phyloP scores from a whole-genome alignment of 2,329 filamentous ascomycete genomes.

The Aotearoamyces nothofagi region DNA sequence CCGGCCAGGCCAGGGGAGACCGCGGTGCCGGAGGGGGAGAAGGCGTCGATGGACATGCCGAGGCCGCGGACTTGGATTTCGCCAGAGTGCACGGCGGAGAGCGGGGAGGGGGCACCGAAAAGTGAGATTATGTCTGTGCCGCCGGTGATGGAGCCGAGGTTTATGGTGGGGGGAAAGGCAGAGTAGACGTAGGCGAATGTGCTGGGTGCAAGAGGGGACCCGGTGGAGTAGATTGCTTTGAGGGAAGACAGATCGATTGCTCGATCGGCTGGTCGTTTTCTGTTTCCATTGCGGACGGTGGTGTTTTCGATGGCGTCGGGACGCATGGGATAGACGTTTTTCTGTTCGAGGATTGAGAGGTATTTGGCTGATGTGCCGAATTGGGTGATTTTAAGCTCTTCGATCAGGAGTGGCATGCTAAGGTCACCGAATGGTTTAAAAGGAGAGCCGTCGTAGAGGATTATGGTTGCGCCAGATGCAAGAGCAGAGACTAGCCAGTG shows the following conservation, averaged over 20 bases:
- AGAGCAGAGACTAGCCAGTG: constrained; percentile 88
- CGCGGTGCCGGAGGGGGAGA: constrained; percentile 29
- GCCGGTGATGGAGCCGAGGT: constrained; percentile 86
- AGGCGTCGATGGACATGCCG: constrained; percentile 59
- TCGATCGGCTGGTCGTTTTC: constrained; percentile 16
- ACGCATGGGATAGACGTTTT: constrained; percentile 41
- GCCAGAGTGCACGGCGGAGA: constrained; percentile 56
- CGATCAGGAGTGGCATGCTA: constrained; percentile 69
- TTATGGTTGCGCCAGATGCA: constrained; percentile 65
- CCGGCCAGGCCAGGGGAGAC: constrained; percentile 50
- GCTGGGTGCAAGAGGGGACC: constrained; percentile 79
- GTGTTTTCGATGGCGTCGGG: constrained; percentile 24
- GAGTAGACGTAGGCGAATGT: constrained; percentile 85
- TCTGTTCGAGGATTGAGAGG: constrained; percentile 78
- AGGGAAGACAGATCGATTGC: constrained; percentile 49
- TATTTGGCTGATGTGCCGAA: constrained; percentile 95
- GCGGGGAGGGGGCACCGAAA: constrained; percentile 72
- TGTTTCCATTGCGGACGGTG: too few relatives aligned
- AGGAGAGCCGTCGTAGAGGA: constrained; percentile 86
- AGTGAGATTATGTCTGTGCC: constrained; percentile 95
- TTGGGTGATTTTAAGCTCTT: constrained; percentile 71
- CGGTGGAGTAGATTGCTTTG: constrained; percentile 84
- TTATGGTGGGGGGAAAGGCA: constrained; percentile 65
- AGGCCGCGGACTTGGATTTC: constrained; percentile 68
- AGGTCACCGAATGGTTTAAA: constrained; percentile 68